Conservation (phyloP, 106 monocot species). For the Alisma plantagoaquatica region DNA sequence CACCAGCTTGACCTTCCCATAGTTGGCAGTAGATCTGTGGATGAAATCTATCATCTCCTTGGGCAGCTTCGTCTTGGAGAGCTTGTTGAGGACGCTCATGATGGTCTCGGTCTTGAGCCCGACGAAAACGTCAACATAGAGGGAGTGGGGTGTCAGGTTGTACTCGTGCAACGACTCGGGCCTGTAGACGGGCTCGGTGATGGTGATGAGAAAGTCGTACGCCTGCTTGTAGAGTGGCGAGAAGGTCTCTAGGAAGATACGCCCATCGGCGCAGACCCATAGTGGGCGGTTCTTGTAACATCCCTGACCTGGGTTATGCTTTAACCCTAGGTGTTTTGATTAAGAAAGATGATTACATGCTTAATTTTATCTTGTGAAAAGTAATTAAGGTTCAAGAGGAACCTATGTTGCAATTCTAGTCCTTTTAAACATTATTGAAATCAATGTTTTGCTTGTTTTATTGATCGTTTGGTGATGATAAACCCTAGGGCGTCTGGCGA, state of each 20-base stretch:
- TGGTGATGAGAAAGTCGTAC: slow-evolving; percentile 94
- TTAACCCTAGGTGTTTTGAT: no score
- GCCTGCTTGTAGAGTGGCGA: slow-evolving; percentile 97
- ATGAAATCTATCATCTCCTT: slow-evolving; percentile 94
- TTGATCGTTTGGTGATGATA: no score
- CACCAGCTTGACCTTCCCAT: slow-evolving; percentile 94
- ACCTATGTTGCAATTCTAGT: no score
- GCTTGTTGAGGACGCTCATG: slow-evolving; percentile 82
- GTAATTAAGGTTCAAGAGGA: no score
- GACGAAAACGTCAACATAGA: slow-evolving; percentile 94
- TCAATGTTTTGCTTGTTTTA: no score
- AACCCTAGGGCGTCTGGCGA: no score
- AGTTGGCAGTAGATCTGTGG: slow-evolving; percentile 89
- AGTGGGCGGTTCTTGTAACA: slow-evolving; percentile 61
- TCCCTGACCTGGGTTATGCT: slow-evolving; percentile 88
- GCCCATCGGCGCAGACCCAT: slow-evolving; percentile 96
- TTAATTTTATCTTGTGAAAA: no score
- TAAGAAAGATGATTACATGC: no score
- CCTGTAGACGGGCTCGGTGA: slow-evolving; percentile 95
- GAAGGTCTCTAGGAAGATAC: slow-evolving; percentile 95
- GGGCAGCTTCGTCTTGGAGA: slow-evolving; percentile 93
- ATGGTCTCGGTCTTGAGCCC: slow-evolving; percentile 95
- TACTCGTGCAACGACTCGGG: slow-evolving; percentile 99
- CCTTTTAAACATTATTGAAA: no score
- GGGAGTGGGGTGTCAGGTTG: slow-evolving; percentile 88